Conservation (phyloP, 345 rosid species). For the Salix viminalis region DNA sequence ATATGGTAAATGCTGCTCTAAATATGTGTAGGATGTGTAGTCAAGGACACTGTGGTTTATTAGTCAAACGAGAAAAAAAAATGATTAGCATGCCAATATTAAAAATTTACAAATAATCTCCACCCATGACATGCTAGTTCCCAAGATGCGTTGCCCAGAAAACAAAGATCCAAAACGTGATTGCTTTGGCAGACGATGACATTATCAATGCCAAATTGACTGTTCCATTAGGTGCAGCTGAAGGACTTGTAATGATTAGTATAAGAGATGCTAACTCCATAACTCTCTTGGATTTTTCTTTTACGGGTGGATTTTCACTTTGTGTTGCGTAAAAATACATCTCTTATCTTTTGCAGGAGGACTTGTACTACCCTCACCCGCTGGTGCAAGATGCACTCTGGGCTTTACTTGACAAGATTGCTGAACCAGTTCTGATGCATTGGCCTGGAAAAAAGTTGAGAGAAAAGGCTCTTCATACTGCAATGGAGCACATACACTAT, state of each 20-base stretch:
- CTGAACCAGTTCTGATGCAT: conserved; percentile 68
- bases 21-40: not conserved
- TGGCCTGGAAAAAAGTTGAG: conserved; percentile 95
- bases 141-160: not conserved
- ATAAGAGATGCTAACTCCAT: no score
- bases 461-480: conserved; percentile 64
- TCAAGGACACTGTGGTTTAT: not conserved
- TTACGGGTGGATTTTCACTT: not conserved
- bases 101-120: not conserved
- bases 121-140: not conserved
- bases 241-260: not conserved
- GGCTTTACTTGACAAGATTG: conserved; percentile 62
- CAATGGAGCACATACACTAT: conserved; percentile 77
- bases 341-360: conserved; percentile 55
- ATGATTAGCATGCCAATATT: not conserved
- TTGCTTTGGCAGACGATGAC: not conserved
- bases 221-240: not conserved
- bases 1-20: not conserved
- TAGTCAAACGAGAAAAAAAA: not conserved
- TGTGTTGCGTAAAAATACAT: not conserved
- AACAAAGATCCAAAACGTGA: not conserved
- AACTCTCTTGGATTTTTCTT: not conserved
- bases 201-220: not conserved
- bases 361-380: conserved; percentile 92
- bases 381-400: conserved; percentile 81